Evolutionary conservation across 495 filamentous ascomycete species (phyloP), one percentile per base, ranked within the genome.

Genomic region (Diplogelasinospora grovesii): DNA sequence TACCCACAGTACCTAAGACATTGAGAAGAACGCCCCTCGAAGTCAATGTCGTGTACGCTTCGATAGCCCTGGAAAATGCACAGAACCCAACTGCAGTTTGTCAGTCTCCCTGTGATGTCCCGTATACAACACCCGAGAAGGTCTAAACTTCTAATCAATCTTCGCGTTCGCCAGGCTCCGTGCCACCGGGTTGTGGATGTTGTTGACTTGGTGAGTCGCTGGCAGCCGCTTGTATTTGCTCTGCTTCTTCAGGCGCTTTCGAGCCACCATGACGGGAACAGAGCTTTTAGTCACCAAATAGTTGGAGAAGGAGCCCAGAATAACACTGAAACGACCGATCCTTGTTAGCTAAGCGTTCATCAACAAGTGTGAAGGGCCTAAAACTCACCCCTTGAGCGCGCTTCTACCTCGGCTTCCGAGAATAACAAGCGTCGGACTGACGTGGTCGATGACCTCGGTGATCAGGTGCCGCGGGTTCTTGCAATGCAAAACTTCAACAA

Each of bases 401-500:
- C 85, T 90, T 39, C 89, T 74, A 25, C 92, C 92, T 50, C 92
- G 73, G 40, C 86, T 90, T 21, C 92, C 92, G 27, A 96, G 74
- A 48, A 97, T 85, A 2, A 94, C 90, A 27, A 98, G 70, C n/a
- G 90, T 96, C 7, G 92, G 92, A 35, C 82, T 81, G 33, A 96
- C 71, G 38, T 82, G 77, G 63, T 98, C 92, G 56, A 98, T 96
- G 47, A 89, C 85, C 65, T 92, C 86, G 3, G 82, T 88, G 29
- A 92, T 78, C 56, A 92, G 66, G 57, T 86, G 79, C 60, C 83
- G 87, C 5, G 90, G 88, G 50, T 84, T 94, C 72, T 95, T 96
- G 81, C 92, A 97, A 59, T 97, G 90, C 47, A 97, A 86, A 15
- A 96, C 90, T 60, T 98, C 92, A 23, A 98, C 82, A 19, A 92